Evolutionary conservation across 1,284 basidiomycete genomes (phyloP).

Genomic region (Chalciporus sp.): DNA sequence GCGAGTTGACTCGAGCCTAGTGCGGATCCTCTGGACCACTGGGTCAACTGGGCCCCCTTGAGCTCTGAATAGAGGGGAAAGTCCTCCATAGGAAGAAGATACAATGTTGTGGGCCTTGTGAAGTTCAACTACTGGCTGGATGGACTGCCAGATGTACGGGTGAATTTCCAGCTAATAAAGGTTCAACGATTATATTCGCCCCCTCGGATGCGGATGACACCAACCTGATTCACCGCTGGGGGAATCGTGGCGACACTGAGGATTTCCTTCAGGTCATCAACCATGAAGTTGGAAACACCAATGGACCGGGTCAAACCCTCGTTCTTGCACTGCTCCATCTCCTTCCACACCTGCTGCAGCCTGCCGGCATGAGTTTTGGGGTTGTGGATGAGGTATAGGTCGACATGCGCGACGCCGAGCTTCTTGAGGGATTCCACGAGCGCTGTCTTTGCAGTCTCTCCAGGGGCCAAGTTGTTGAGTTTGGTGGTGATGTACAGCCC

Average conservation of each 20-base stretch:
- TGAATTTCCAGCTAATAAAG: background rate
- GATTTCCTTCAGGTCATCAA: constrained; percentile 66
- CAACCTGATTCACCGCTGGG: constrained; percentile 81
- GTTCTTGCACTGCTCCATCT: constrained; percentile 68
- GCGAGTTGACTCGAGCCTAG: constrained; percentile 42
- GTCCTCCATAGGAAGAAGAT: constrained; percentile 65
- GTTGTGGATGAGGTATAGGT: too few species aligned
- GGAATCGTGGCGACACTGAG: constrained; percentile 57
- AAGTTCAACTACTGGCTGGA: constrained; percentile 18
- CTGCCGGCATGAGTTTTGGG: constrained; percentile 41
- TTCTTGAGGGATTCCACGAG: too few species aligned
- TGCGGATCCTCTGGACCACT: constrained; percentile 49
- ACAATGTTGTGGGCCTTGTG: constrained; percentile 62
- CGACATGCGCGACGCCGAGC: too few species aligned
- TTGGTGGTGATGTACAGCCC: too few species aligned
- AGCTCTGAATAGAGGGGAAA: constrained; percentile 55
- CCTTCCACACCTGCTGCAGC: constrained; percentile 65
- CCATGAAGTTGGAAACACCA: constrained; percentile 83
- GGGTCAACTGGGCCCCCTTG: constrained; percentile 48
- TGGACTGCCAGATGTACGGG: background rate
- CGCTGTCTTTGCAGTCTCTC: too few species aligned
- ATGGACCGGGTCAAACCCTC: constrained; percentile 76
- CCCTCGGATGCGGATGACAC: background rate
- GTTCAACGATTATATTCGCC: too few species aligned
- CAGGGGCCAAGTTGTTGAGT: too few species aligned